These are phyloP conservation scores for Phlebiopsis flavidoalba DNA, from an alignment of 768 basidiomycete species.

Conservation along the genomic window DNA sequence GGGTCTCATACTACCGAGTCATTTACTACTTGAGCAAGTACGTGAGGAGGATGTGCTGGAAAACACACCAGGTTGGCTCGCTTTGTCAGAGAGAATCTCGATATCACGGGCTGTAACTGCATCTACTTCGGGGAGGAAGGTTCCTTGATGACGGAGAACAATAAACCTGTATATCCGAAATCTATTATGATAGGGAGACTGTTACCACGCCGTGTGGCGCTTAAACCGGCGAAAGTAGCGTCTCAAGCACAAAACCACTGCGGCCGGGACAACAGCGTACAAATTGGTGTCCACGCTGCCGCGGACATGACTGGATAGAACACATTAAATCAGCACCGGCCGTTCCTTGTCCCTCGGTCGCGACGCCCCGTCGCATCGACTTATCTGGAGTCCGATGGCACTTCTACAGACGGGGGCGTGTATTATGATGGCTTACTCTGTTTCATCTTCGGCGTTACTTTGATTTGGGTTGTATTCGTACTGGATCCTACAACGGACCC, in stretches of 20 bases:
- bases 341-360: neutral
- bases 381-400: neutral
- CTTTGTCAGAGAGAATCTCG: neutral
- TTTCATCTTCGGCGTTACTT: too few species aligned
- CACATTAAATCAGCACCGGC: neutral
- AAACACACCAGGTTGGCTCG: neutral
- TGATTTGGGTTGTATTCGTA: too few species aligned
- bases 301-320: neutral
- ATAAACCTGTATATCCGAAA: slow-evolving; percentile 5
- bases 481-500: too few species aligned
- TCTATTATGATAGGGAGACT: neutral
- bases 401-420: neutral
- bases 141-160: slow-evolving; percentile 15
- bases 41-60: neutral
- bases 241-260: neutral
- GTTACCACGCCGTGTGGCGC: neutral
- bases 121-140: slow-evolving; percentile 8
- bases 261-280: neutral
- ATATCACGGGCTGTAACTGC: neutral
- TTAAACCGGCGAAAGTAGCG: neutral
- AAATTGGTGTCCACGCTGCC: neutral
- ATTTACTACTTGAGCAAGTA: neutral
- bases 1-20: neutral
- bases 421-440: neutral
- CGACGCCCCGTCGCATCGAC: neutral